Evolutionary conservation across 2,329 filamentous ascomycete species (phyloP), one percentile per base, ranked within the genome.

Genomic region (Botryosphaeria dothidea): DNA sequence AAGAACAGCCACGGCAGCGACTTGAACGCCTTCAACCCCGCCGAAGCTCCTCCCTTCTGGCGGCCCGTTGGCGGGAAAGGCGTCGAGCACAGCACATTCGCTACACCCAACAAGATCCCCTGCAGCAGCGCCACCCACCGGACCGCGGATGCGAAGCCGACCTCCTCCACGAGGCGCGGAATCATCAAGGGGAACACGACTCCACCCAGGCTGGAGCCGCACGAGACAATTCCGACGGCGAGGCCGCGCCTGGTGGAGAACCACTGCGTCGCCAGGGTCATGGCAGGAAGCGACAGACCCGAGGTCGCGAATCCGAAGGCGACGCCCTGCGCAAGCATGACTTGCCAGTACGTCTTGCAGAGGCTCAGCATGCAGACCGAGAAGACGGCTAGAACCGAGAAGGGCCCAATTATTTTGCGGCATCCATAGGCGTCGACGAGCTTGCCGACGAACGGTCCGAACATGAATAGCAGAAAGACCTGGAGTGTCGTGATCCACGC

Each of bases 381-480:
- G 63, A 87, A 83, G 7, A 88, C 80, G 51, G 86, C 81, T 9
- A 85, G 66, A 34, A 85, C 68, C 0, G 79, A 80, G 25, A 85
- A 85, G 7, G 67, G 67, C 1, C 84, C 52, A 1, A 86, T 70
- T 0, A 89, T 75, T 46, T 75, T 80, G n/a, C 83, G 79, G 0
- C 87, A 85, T 0, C 88, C 88, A 62, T 85, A 85, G 49, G 76
- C 82, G 69, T 90, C 88, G 67, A 84, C 88, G 0, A 88, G 48
- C 25, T 82, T 83, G 2, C 88, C 88, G 29, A 86, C 80, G 8
- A 89, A 67, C 0, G 86, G 85, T 0, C 86, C 86, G 19, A 67
- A 52, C 68, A 81, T 19, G 19, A 63, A 66, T 8, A 62, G 49
- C 31, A 68, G 64, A 19, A 65, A 52, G 27, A 67, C 8, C 38